Base-by-base conservation (phyloP, 2,329 filamentous ascomycete species). In the Myrmaecium sp. region DNA sequence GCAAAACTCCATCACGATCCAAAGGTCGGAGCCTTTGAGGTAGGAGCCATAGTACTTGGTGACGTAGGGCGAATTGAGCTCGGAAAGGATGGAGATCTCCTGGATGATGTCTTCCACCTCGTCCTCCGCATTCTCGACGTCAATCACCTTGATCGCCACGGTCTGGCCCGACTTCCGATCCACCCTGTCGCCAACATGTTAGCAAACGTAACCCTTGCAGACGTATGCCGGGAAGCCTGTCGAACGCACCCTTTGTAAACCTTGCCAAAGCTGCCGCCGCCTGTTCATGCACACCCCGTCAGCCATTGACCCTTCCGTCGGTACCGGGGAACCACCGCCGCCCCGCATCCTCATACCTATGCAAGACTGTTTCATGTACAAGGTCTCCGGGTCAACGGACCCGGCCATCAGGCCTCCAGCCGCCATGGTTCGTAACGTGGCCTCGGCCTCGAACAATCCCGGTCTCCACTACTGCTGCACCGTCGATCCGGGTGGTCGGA, bases 1-100 rank as follows among this genome's bases (percentile, higher is more conserved):
- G 54, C 89, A 98, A 46, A 89, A 98, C 54, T 98, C 89, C 89
- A 98, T 98, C 51, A 95, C 83, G 41, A 98, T 98, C 89, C 89
- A 98, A 43, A 98, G 59, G 57, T 95, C 81, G 3, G 84, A 89
- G 14, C 86, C 89, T 46, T 93, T 93, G 40, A 93, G 72, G 47
- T 89, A 95, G 30, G 86, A 94, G 38, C 89, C 89, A 57, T 93
- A 83, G 61, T 98, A 98, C 53, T 91, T 89, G 20, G 89, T 98
- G 35, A 95, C 86, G 47, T 91, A 93, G 11, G 83, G 83, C 11
- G 86, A 95, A 55, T 91, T 81, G 38, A 98, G 70, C 54, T 92
- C 86, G 17, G 89, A 93, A 29, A 98, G 66, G 42, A 98, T 95
- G 39, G 86, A 83, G 40, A 98, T 95, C 57, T 98, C 89, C 51